Evolutionary conservation across 495 filamentous ascomycete genomes (phyloP), one percentile per base, ranked within the genome.

Genomic region (Aspergillus asperescens): DNA sequence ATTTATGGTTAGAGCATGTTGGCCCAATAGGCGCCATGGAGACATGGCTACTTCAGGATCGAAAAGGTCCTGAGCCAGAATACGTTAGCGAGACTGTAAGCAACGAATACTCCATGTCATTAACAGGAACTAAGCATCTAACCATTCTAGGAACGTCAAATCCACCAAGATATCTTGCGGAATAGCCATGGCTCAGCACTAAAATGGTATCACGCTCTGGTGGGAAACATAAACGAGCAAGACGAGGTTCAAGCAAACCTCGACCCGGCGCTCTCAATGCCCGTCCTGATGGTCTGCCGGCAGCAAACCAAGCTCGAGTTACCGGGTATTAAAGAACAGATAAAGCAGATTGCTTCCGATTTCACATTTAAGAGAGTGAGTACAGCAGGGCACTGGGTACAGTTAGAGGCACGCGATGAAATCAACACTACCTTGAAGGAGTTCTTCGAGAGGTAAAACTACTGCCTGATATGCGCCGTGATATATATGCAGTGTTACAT

Each of bases 341-440:
- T 60, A 50, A 61, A 35, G 38, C 37, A 40, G 10, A 55, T 57
- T 28, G 58, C 58, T 4, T 35, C 42, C 38, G 52, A 66, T 45
- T 16, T 69, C 31, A 54, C 42, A 7, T 31, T 68, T 6, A 52
- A 57, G 46, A 40, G 48, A 28, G 40, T 65, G 4, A 58, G 54
- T n/a, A 57, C 49, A 13, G 15, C 49, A 8, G 65, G 62, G 5
- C 63, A 69, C 53, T 69, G 63, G 57, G 25, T 68, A 38, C 68
- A 67, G 51, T 31, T 68, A 10, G 66, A 68, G 48, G 65, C 57
- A 24, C 69, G 67, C 43, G 61, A 65, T 13, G 65, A 73, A 29
- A 66, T 71, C 0, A 76, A 72, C 48, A 50, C 48, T 6, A 47
- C 69, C 23, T 31, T 80, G 48, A 67, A 71, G 48, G 64, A 62